Conservation (phyloP, 495 filamentous ascomycete genomes). For the Pyrenopolyporus hunteri region DNA sequence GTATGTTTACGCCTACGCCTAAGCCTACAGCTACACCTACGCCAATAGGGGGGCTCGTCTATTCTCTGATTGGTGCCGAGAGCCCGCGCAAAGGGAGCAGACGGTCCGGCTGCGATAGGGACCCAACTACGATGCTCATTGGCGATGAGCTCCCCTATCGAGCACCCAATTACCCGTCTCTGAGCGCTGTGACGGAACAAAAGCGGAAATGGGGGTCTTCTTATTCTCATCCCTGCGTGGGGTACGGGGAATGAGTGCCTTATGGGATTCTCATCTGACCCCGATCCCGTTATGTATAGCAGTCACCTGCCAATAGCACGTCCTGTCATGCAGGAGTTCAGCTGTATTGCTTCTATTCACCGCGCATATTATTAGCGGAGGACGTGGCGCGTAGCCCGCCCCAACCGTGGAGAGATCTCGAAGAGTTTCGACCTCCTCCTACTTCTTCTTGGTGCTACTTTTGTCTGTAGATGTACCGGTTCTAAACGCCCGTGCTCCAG, state of each 20-base stretch:
- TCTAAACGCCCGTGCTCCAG: constrained; percentile 26
- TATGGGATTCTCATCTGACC: constrained; percentile 33
- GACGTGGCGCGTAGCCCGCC: constrained; percentile 22
- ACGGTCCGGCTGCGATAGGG: too few species aligned
- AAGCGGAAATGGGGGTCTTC: constrained; percentile 17
- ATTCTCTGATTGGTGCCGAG: not conserved
- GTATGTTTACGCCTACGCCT: not conserved
- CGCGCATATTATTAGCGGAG: constrained; percentile 15
- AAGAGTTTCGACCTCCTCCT: constrained; percentile 1
- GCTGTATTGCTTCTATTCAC: constrained; percentile 21
- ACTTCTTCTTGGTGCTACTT: constrained; percentile 17
- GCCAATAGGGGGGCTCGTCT: too few species aligned
- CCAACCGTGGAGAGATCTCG: constrained; percentile 13
- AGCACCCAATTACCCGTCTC: constrained; percentile 7
- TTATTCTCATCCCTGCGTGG: constrained; percentile 19
- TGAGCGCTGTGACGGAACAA: constrained; percentile 4
- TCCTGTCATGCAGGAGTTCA: constrained; percentile 24
- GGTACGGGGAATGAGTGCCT: too few species aligned
- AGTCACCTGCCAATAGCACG: constrained; percentile 26
- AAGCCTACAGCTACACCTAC: not conserved
- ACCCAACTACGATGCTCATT: constrained; percentile 10
- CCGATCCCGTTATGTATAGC: constrained; percentile 26
- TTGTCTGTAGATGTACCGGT: constrained; percentile 27
- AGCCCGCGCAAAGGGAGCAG: not conserved
- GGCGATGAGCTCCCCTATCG: constrained; percentile 4